Base-by-base conservation (phyloP, 768 basidiomycete genomes). In the Pisolithus microcarpus region DNA sequence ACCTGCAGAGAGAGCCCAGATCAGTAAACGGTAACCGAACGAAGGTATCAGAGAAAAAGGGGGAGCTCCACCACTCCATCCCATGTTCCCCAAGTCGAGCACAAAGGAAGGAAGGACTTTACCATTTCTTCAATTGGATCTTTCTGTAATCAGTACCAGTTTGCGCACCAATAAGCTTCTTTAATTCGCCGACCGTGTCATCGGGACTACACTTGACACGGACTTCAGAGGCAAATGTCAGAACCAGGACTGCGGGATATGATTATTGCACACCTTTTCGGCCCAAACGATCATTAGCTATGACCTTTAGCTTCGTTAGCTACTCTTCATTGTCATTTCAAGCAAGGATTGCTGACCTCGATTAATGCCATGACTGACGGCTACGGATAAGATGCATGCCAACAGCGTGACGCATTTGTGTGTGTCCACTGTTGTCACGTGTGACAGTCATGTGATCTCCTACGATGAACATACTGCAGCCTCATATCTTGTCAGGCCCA, bases 121-220 rank as follows among this genome's bases (percentile, higher is more conserved):
- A 91, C 96, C 94, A 97, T 79, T 97, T 97, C 85, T 96, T 98
- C 48, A 99, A 72, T 62, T 84, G 79, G 52, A 99, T 95, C 80
- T 95, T 98, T 31, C 68, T 71, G 4, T 72, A 61, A 61, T 91
- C 82, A 15, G 95, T 96, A 49, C 96, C 96, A 0, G 81, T 96
- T 68, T 99, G 96, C 0, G 93, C 95, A 2, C 87, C 95, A 58
- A 99, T 97, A 53, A 99, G 84, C 68, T 87, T 87, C 79, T 98
- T 98, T 56, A 99, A 76, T 65, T 97, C 95, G 38, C 95, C 95
- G 34, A 99, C 91, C 1, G 96, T 98, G 65, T 99, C 96, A 13
- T 95, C 85, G 5, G 91, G 81, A 67, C 84, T 86, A 73, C 94
- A 96, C 70, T 97, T 96, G 63, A 97, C 91, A 57, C 91, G 87